Evolutionary conservation across 306 rosid species (phyloP).

Genomic region (Vigna mungo): DNA sequence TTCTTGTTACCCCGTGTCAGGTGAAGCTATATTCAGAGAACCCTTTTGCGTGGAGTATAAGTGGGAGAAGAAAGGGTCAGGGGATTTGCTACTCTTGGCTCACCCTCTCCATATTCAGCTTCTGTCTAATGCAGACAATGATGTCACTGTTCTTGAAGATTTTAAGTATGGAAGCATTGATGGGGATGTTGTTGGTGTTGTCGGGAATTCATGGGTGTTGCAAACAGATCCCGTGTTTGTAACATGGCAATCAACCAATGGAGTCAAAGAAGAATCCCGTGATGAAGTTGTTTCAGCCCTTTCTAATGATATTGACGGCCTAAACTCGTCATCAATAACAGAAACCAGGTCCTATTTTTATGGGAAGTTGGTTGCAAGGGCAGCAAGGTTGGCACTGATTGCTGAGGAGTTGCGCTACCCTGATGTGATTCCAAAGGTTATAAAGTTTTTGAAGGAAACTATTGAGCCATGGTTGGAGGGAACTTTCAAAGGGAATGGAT

Average conservation of each 20-base stretch:
- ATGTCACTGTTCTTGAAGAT: slow-evolving; percentile 55
- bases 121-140: slow-evolving; percentile 42
- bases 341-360: slow-evolving; percentile 61
- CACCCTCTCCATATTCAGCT: slow-evolving; percentile 87
- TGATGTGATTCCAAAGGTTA: slow-evolving; percentile 65
- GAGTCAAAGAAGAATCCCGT: slow-evolving; percentile 54
- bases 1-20: slow-evolving; percentile 80
- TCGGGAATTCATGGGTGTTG: slow-evolving; percentile 79
- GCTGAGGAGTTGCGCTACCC: slow-evolving; percentile 74
- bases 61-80: slow-evolving; percentile 83
- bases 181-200: slow-evolving; percentile 88
- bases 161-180: slow-evolving; percentile 81
- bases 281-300: slow-evolving; percentile 68
- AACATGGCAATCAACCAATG: slow-evolving; percentile 81
- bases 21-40: slow-evolving; percentile 60
- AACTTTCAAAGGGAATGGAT: slow-evolving; percentile 75
- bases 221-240: slow-evolving; percentile 63
- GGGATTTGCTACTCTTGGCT: slow-evolving; percentile 75
- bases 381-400: slow-evolving; percentile 85
- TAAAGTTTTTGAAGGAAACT: slow-evolving; percentile 63
- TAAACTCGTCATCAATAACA: slow-evolving; percentile 49
- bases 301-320: slow-evolving; percentile 60
- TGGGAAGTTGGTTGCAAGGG: slow-evolving; percentile 85
- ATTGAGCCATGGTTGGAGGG: slow-evolving; percentile 93
- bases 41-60: slow-evolving; percentile 71